Conservation (phyloP, 371 early-diverging fungal species). For the Capillidium heterosporum region DNA sequence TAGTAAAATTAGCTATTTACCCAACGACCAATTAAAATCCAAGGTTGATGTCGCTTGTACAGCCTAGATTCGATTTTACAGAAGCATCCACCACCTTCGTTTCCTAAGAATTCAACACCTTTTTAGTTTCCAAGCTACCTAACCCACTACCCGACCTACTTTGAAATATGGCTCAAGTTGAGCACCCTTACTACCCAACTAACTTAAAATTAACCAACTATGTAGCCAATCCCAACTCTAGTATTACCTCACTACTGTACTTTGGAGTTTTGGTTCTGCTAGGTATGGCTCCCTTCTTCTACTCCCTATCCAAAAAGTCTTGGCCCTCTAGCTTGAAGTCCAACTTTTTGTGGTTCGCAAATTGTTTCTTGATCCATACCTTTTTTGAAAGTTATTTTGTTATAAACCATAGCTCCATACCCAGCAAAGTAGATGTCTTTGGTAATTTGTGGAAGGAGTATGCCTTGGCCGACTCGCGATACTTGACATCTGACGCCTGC, state of each 20-base stretch:
- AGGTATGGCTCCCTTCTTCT: not conserved
- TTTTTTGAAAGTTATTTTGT: slow-evolving; percentile 80
- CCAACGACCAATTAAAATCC: no score
- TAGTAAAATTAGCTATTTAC: no score
- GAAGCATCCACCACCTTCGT: no score
- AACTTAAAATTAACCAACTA: no score
- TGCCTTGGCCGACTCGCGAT: slow-evolving; percentile 67
- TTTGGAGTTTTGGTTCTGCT: not conserved
- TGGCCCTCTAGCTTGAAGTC: not conserved
- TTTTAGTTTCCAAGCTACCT: no score
- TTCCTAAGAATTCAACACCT: no score
- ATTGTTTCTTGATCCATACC: slow-evolving; percentile 59
- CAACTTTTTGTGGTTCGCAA: slow-evolving; percentile 42
- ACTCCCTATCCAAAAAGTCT: not conserved
- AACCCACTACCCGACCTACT: no score
- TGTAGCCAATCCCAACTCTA: not conserved
- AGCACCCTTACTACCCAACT: not conserved
- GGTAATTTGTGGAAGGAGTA: slow-evolving; percentile 87
- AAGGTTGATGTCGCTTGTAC: no score
- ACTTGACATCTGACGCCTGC: slow-evolving; percentile 56
- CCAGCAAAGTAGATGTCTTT: slow-evolving; percentile 35
- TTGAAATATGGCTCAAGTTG: no score
- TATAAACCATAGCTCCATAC: slow-evolving; percentile 30
- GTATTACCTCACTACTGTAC: not conserved
- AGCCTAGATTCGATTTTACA: no score